Conservation (phyloP, 2,329 filamentous ascomycete genomes). For the Ophiognomonia clavigignenti-juglandacearum region DNA sequence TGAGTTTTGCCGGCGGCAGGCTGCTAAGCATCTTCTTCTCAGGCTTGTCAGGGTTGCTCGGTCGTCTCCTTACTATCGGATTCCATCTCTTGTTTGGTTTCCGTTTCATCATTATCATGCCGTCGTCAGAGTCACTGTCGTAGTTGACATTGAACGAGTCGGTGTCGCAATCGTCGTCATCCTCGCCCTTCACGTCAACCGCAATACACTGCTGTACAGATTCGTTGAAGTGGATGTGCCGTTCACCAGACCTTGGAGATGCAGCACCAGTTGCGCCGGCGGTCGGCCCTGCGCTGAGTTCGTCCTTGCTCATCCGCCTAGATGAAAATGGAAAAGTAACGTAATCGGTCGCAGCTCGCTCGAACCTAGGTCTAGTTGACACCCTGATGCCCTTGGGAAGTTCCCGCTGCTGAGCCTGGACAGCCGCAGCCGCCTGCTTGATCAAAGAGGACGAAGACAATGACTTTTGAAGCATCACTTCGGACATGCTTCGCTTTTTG, state of each 20-base stretch:
- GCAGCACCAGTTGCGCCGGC: conserved; percentile 64
- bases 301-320: conserved; percentile 55
- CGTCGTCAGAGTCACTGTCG: conserved; percentile 69
- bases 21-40: conserved; percentile 86
- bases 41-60: conserved; percentile 31
- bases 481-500: conserved; percentile 95
- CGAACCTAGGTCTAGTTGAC: conserved; percentile 50
- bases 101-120: conserved; percentile 76
- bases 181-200: conserved; percentile 77
- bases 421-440: conserved; percentile 81
- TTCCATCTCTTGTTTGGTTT: conserved; percentile 53
- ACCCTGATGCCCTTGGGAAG: conserved; percentile 32
- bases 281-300: conserved; percentile 61
- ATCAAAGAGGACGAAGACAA: conserved; percentile 83
- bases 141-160: conserved; percentile 34
- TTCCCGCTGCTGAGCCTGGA: conserved; percentile 73
- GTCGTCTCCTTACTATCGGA: conserved; percentile 42
- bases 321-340: conserved; percentile 60
- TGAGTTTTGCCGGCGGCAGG: conserved; percentile 80
- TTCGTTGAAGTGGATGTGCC: conserved; percentile 94
- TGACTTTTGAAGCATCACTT: conserved; percentile 87
- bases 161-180: conserved; percentile 59
- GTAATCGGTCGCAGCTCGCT: conserved; percentile 65
- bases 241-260: conserved; percentile 55
- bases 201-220: conserved; percentile 95